Evolutionary conservation across 805 yeast species (phyloP), one percentile per base, ranked within the genome.

Genomic region (Kuraishia capsulata): DNA sequence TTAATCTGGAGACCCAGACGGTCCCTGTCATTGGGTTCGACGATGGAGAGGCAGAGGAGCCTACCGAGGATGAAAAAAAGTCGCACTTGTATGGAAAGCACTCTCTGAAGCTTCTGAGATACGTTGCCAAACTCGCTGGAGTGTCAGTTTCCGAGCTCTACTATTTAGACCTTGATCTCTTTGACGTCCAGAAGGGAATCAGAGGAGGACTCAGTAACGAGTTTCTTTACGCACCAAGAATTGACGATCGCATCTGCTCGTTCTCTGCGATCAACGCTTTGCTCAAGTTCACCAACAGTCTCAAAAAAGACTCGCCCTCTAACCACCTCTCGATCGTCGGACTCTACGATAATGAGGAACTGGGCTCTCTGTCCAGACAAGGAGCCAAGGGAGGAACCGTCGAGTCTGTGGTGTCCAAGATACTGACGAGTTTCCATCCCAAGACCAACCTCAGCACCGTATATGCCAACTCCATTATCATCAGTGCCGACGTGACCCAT

Each of bases 401-500:
- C 38, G 88, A 84, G 55, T 54, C 75, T 42, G 69, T 73, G n/a
- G 68, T 84, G 16, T 67, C 69, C 25, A 73, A 94, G 44, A 75
- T 70, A 21, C 52, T 73, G 10, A 16, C n/a, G 26, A 16, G 29
- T 8, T 25, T 19, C 18, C 17, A 17, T 16, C 21, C 31, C 17
- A n/a, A 38, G 33, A 28, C 24, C 8, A n/a, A 20, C 35, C 10
- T 21, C 20, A 25, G 38, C 21, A 36, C 29, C 17, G 16, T 37
- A 14, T 44, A 35, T 34, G 88, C 95, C 37, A 85, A 85, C 63
- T 73, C 94, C 32, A 73, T 86, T 56, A 69, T 87, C 43, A 58
- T 86, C 30, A 82, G 94, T 4, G 89, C 95, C 3, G 96, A 86
- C 54, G 95, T 86, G 31, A 80, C 69, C 44, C 96, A 86, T 58